Evolutionary conservation across 768 basidiomycete species (phyloP).

Genomic region (Boletus subparvulus): DNA sequence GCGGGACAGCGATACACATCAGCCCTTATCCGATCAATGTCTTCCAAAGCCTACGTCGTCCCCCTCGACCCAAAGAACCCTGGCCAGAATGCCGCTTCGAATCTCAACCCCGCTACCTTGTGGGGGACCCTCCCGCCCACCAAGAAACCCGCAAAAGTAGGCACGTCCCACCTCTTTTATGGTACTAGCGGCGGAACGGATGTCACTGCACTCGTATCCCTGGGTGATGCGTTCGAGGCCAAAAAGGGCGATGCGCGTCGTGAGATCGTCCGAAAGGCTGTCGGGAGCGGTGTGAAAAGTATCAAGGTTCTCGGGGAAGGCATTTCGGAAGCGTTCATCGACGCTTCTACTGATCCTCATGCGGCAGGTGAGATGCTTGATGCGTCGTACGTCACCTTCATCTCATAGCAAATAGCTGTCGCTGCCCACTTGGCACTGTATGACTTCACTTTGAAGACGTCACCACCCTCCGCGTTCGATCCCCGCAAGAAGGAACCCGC

Average conservation of each 20-base stretch:
- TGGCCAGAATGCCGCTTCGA: constrained; percentile 28
- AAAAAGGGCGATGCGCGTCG: constrained; percentile 48
- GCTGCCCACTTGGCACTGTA: constrained; percentile 74
- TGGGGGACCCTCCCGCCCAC: constrained; percentile 52
- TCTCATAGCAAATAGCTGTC: constrained; percentile 50
- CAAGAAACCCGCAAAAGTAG: constrained; percentile 56
- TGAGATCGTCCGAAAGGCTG: constrained; percentile 69
- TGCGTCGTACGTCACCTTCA: background rate
- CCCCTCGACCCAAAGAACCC: constrained; percentile 52
- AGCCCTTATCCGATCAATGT: constrained; percentile 41
- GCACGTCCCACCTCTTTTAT: constrained; percentile 66
- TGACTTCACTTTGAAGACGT: constrained; percentile 78
- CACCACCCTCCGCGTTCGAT: constrained; percentile 63
- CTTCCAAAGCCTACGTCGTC: constrained; percentile 55
- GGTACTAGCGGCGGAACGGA: constrained; percentile 42
- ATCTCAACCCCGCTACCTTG: constrained; percentile 47
- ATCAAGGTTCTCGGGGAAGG: constrained; percentile 60
- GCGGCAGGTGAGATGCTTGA: constrained; percentile 56
- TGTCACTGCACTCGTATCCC: constrained; percentile 55
- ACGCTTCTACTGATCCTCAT: constrained; percentile 67
- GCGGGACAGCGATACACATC: constrained; percentile 21
- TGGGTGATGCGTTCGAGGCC: constrained; percentile 52
- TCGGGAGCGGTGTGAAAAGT: constrained; percentile 72
- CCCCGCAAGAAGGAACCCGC: constrained; percentile 53
- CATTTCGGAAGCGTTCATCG: constrained; percentile 59